Percentiles rank a stretch among this genome's conserved stretches.
Conservation (phyloP, 768 basidiomycete species). For the Leccinum aurantiacum region DNA sequence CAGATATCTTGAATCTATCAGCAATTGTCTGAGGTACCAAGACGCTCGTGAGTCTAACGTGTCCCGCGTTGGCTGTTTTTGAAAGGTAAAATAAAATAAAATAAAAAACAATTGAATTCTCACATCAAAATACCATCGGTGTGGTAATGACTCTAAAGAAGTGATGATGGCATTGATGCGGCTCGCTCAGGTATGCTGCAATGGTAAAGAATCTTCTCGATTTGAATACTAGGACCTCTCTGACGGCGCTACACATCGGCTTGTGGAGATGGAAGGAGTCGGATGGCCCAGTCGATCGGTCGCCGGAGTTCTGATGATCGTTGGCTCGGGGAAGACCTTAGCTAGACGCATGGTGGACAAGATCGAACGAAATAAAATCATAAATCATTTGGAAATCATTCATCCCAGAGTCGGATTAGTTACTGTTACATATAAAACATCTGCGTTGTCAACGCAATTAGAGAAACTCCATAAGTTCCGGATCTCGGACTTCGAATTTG, state of each 20-base stretch:
- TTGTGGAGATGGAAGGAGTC: background rate
- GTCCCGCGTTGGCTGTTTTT: background rate
- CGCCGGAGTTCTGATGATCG: background rate
- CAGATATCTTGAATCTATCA: too few species aligned
- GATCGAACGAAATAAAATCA: background rate
- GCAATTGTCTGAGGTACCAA: background rate
- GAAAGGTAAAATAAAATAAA: background rate
- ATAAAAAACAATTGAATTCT: background rate
- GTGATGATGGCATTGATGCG: background rate
- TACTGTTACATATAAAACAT: background rate
- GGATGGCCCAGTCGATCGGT: background rate
- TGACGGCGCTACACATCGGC: too few species aligned
- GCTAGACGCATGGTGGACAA: too few species aligned
- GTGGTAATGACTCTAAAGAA: too few species aligned
- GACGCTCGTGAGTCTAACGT: background rate
- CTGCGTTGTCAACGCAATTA: background rate
- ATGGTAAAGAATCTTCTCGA: background rate
- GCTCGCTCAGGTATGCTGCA: background rate
- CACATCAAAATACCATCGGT: background rate
- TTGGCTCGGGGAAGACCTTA: too few species aligned
- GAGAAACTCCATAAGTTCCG: conserved; percentile 2
- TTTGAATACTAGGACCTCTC: too few species aligned
- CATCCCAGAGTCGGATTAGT: background rate
- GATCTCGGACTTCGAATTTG: conserved; percentile 2
- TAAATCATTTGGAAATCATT: background rate